Percentiles rank a stretch among this genome's conserved stretches.
Conservation (phyloP, 2,329 filamentous ascomycete species). For the Aspergillus tamarii region DNA sequence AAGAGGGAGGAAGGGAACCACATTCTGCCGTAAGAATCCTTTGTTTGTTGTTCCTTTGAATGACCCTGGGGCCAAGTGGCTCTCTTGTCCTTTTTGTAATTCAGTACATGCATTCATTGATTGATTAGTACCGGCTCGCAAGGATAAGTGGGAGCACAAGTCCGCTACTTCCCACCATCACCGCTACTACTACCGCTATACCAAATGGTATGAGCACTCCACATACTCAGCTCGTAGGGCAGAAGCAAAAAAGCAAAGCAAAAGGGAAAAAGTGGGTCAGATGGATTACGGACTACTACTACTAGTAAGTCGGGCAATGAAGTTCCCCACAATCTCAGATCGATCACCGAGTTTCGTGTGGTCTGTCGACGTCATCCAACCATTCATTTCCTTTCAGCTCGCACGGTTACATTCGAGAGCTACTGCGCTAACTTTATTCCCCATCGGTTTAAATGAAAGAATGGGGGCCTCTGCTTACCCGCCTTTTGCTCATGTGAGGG, state of each 20-base stretch:
- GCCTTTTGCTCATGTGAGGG: conserved; percentile 2
- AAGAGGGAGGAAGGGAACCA: neutral
- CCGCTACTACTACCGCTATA: too few relatives aligned
- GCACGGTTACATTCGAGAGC: conserved; percentile 1
- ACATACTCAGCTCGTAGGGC: neutral
- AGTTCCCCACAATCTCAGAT: neutral
- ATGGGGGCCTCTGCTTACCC: conserved; percentile 4
- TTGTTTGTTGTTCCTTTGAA: neutral
- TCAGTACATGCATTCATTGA: too few relatives aligned
- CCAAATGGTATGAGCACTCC: neutral
- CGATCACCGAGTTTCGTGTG: neutral
- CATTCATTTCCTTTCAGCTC: neutral
- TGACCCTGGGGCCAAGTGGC: too few relatives aligned
- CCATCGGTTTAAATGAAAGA: neutral
- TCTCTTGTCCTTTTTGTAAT: too few relatives aligned
- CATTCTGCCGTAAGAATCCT: neutral
- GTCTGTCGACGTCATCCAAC: conserved; percentile 1
- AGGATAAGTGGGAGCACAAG: too few relatives aligned
- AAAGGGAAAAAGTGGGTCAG: neutral
- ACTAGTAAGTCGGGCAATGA: neutral
- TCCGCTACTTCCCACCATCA: too few relatives aligned
- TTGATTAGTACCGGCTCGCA: too few relatives aligned
- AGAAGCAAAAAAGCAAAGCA: neutral
- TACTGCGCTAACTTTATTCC: conserved; percentile 2
- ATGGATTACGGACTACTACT: too few relatives aligned